These are phyloP conservation scores for Tetrapisispora arboricola DNA, from an alignment of 805 yeast genomes.

Conservation along the genomic window DNA sequence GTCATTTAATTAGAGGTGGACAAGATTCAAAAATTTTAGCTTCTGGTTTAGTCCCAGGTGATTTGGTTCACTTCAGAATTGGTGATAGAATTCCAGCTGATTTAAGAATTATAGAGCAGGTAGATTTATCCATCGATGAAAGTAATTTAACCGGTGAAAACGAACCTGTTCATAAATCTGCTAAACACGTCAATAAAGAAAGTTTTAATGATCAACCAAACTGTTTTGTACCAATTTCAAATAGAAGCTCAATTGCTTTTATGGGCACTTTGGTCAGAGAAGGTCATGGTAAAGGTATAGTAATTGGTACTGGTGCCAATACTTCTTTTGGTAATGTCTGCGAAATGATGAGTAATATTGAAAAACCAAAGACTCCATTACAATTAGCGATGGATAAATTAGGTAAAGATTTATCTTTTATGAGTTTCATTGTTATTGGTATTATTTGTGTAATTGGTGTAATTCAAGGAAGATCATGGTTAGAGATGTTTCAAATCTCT, in stretches of 20 bases:
- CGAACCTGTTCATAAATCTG: constrained; percentile 64
- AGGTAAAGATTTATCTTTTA: constrained; percentile 79
- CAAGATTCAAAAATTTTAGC: constrained; percentile 76
- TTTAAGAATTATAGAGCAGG: constrained; percentile 66
- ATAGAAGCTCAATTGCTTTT: constrained; percentile 71
- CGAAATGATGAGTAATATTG: constrained; percentile 89
- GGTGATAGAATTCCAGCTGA: constrained; percentile 98
- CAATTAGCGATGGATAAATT: constrained; percentile 92
- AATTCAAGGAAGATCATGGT: constrained; percentile 86
- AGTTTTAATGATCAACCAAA: constrained; percentile 22
- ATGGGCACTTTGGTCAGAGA: constrained; percentile 97
- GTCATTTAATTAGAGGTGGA: constrained; percentile 79
- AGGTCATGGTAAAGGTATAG: constrained; percentile 91
- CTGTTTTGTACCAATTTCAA: constrained; percentile 45
- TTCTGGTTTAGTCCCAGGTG: constrained; percentile 88
- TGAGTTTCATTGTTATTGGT: constrained; percentile 82
- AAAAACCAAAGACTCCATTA: constrained; percentile 95
- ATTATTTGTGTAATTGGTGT: constrained; percentile 86
- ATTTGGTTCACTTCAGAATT: constrained; percentile 74
- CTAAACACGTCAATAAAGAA: constrained; percentile 33
- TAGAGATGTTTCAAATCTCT: constrained; percentile 95
- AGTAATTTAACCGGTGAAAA: constrained; percentile 94
- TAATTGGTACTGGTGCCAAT: constrained; percentile 76
- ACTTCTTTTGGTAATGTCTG: constrained; percentile 94
- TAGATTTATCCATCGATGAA: constrained; percentile 80